These are phyloP conservation scores for Teratosphaeriaceae sp. DNA, from an alignment of 2,329 filamentous ascomycete species.

Conservation along the genomic window DNA sequence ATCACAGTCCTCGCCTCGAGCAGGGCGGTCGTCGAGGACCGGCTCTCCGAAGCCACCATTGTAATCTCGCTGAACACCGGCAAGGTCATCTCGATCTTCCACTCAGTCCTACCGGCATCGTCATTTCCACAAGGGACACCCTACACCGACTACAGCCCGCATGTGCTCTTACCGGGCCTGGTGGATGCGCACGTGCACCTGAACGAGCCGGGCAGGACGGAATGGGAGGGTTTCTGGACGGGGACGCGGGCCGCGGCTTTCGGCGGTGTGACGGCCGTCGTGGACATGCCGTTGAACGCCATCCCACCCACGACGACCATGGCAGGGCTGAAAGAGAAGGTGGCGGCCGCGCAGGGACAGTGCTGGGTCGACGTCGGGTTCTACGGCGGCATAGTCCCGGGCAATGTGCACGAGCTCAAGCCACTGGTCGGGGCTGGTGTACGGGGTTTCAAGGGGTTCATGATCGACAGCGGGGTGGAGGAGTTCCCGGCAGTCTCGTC, in stretches of 20 bases:
- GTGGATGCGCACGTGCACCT: slow-evolving; percentile 97
- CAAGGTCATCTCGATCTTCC: slow-evolving; percentile 72
- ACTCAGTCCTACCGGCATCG: slow-evolving; percentile 64
- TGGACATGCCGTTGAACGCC: slow-evolving; percentile 97
- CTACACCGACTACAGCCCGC: slow-evolving; percentile 80
- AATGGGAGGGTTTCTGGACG: slow-evolving; percentile 98
- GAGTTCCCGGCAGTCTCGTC: slow-evolving; percentile 91
- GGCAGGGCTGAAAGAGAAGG: slow-evolving; percentile 72
- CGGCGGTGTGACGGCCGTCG: slow-evolving; percentile 90
- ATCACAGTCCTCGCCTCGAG: slow-evolving; percentile 78
- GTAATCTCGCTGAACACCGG: slow-evolving; percentile 70
- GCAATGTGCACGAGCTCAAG: slow-evolving; percentile 73
- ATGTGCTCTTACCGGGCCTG: slow-evolving; percentile 79
- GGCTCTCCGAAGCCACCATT: slow-evolving; percentile 76
- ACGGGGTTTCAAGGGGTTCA: slow-evolving; percentile 92
- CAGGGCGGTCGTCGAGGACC: slow-evolving; percentile 70
- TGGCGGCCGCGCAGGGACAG: slow-evolving; percentile 73
- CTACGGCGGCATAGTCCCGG: slow-evolving; percentile 90
- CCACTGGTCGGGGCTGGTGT: slow-evolving; percentile 79
- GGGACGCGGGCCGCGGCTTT: slow-evolving; percentile 91
- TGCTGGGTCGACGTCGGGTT: slow-evolving; percentile 99
- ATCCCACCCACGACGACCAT: slow-evolving; percentile 95
- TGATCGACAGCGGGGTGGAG: slow-evolving; percentile 94
- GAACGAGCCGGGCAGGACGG: slow-evolving; percentile 91
- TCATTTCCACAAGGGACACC: slow-evolving; percentile 65